Base-by-base conservation (phyloP, 441 rosid species). In the Bocquillonia castaneifolia region DNA sequence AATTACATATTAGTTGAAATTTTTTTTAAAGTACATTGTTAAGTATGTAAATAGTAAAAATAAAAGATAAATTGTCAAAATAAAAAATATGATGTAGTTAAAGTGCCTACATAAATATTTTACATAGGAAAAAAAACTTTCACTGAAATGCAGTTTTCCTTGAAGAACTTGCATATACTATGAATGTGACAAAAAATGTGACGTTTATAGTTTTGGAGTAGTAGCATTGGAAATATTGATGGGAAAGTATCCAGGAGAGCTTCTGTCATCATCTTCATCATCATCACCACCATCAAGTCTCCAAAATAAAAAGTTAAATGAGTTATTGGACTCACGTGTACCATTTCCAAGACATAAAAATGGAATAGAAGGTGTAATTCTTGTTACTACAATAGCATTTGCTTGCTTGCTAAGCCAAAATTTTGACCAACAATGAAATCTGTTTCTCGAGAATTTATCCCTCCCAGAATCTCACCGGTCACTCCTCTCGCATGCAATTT, bases 231-330 rank as follows among this genome's bases (percentile, higher is more conserved):
- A 79, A 73, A 25, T 28, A 1, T 40, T 79, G 7, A 75, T 69
- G 68, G 82, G 79, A 44, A 73, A 10, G 6, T 77, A 75, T 72
- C 79, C 77, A 0, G 54, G 58, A 57, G 73, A 79, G 8, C 23
- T 75, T 0, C 32, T 71, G 1, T 52, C 74, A 15, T 31, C 31
- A 0, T 10, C 13, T 5, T 40, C 25, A 20, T 6, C 40, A 2
- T 52, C 74, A 15, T 31, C 31, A 0, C 3, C 13, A 9, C 31
- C 25, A 20, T 6, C 40, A 9, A 36, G 40, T 9, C 40, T n/a
- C 23, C 26, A 1, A 13, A 71, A 52, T 36, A 10, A 42, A 9
- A 56, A n/a, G 62, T 26, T 74, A 6, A 56, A 56, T 37, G 69
- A 47, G 37, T 5, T 70, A 1, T 37, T 70, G 14, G 69, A 66